A percentile compares a stretch with the other conserved stretches of the same genome.
phyloP scores from a whole-genome alignment of 306 rosid species.

The Malus sieversii region DNA sequence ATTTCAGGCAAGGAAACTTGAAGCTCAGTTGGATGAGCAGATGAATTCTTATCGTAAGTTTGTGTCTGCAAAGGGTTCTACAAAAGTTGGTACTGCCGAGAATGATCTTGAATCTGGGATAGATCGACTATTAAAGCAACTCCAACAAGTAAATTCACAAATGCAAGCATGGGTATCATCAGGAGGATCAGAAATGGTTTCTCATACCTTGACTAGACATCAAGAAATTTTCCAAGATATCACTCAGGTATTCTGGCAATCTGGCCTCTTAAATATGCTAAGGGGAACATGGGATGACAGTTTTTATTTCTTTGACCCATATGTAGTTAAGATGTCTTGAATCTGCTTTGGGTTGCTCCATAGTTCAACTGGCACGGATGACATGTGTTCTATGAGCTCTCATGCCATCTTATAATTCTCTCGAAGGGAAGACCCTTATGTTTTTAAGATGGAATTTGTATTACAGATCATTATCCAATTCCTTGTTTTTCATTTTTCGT shows the following conservation, averaged over 20 bases:
- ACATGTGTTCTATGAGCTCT: slow-evolving; percentile 9
- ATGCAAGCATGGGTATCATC: slow-evolving; percentile 98
- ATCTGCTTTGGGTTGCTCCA: slow-evolving; percentile 5
- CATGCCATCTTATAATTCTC: neutral
- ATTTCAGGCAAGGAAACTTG: slow-evolving; percentile 85
- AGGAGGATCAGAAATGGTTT: slow-evolving; percentile 96
- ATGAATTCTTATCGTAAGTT: slow-evolving; percentile 78
- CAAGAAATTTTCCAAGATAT: slow-evolving; percentile 97
- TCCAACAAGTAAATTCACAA: slow-evolving; percentile 91
- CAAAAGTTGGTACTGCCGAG: slow-evolving; percentile 49
- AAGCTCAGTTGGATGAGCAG: slow-evolving; percentile 95
- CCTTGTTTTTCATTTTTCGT: neutral
- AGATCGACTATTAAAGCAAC: slow-evolving; percentile 69
- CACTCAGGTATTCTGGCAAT: slow-evolving; percentile 67
- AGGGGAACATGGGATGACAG: neutral
- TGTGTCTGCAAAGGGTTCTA: slow-evolving; percentile 70
- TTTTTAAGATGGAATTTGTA: neutral
- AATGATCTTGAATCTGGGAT: slow-evolving; percentile 76
- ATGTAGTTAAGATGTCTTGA: neutral
- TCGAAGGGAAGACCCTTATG: neutral
- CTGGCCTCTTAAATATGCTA: slow-evolving; percentile 1
- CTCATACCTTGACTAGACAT: slow-evolving; percentile 95
- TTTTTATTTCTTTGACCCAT: neutral
- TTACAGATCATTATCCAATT: neutral
- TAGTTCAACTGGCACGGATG: slow-evolving; percentile 3